Conservation (phyloP, 495 filamentous ascomycete species). For the Penicillium antarcticum region DNA sequence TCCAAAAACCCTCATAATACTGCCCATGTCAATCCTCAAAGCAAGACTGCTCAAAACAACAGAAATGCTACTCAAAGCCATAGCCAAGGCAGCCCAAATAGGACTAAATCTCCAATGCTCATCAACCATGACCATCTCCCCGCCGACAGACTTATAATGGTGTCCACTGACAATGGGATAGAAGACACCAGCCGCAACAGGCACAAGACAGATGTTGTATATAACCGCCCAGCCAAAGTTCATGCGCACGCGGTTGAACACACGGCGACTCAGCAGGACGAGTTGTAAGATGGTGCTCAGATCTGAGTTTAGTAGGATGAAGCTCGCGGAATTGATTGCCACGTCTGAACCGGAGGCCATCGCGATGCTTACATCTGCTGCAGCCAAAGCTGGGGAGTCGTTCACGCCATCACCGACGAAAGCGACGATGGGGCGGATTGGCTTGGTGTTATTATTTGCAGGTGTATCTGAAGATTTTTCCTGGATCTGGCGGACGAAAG, state of each 20-base stretch:
- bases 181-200: slow-evolving; percentile 77
- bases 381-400: slow-evolving; percentile 76
- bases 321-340: slow-evolving; percentile 75
- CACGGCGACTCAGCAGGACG: slow-evolving; percentile 63
- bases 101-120: slow-evolving; percentile 61
- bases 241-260: slow-evolving; percentile 76
- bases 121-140: slow-evolving; percentile 24
- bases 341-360: slow-evolving; percentile 83
- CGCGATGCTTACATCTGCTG: slow-evolving; percentile 79
- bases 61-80: slow-evolving; percentile 82
- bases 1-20: slow-evolving; percentile 19
- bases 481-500: slow-evolving; percentile 78
- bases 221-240: slow-evolving; percentile 90
- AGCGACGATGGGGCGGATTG: slow-evolving; percentile 44
- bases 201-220: slow-evolving; percentile 78
- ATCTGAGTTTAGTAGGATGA: slow-evolving; percentile 78
- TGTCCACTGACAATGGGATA: slow-evolving; percentile 62
- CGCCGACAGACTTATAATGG: slow-evolving; percentile 32
- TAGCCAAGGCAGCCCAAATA: slow-evolving; percentile 82
- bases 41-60: slow-evolving; percentile 71
- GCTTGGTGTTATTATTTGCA: slow-evolving; percentile 4
- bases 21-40: slow-evolving; percentile 47
- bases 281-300: slow-evolving; percentile 69
- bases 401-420: slow-evolving; percentile 88
- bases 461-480: slow-evolving; percentile 18